These are phyloP conservation scores for Geosmithia putterillii DNA, from an alignment of 2,329 filamentous ascomycete genomes.

Conservation along the genomic window DNA sequence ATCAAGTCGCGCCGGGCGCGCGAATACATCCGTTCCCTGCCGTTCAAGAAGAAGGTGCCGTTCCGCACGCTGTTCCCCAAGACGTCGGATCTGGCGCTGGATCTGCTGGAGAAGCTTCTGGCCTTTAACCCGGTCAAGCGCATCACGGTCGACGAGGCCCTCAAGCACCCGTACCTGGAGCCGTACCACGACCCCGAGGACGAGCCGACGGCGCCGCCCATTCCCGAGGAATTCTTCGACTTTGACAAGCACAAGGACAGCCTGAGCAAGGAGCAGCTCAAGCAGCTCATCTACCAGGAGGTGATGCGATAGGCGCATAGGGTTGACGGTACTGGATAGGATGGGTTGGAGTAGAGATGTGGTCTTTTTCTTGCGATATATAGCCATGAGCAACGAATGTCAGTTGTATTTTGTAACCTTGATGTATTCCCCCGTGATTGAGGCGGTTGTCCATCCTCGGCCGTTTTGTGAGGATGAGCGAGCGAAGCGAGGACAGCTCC, in stretches of 20 bases:
- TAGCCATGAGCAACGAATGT: not conserved
- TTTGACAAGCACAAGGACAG: conserved; percentile 99
- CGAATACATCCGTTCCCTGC: conserved; percentile 94
- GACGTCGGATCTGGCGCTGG: conserved; percentile 92
- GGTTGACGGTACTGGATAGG: not conserved
- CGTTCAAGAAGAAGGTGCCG: conserved; percentile 99
- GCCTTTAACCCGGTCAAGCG: conserved; percentile 98
- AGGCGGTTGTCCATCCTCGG: too few species aligned
- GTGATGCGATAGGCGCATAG: conserved; percentile 62
- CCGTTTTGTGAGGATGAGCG: too few species aligned
- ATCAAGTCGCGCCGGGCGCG: conserved; percentile 96
- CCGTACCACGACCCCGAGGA: conserved; percentile 98
- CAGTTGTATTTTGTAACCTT: too few species aligned
- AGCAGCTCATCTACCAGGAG: conserved; percentile 94
- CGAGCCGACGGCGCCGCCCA: conserved; percentile 90
- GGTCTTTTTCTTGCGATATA: not conserved
- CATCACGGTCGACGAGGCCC: conserved; percentile 92
- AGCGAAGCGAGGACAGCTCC: too few species aligned
- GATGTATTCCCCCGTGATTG: too few species aligned
- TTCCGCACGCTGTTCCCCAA: conserved; percentile 97
- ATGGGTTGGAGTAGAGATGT: not conserved
- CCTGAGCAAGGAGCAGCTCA: conserved; percentile 94
- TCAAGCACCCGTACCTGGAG: conserved; percentile 96
- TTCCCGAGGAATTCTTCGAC: conserved; percentile 98
- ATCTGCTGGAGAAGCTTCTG: conserved; percentile 87